Evolutionary conservation across 2,329 filamentous ascomycete species (phyloP), one percentile per base, ranked within the genome.

Genomic region (Fusarium sambucinum): DNA sequence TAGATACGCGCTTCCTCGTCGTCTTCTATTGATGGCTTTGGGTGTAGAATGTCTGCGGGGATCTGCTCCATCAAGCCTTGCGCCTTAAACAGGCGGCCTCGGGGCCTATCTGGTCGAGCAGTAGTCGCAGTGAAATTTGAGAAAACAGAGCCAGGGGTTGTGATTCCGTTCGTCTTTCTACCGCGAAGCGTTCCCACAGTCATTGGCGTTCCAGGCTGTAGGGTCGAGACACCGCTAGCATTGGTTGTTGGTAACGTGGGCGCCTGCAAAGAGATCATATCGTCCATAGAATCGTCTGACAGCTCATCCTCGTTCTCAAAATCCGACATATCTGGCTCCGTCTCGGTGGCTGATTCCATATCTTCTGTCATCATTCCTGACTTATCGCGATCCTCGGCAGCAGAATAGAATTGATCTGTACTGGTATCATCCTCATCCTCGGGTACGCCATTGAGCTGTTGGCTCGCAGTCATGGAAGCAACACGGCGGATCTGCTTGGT

Each of bases 391-490:
- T 97, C 94, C 76, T 97, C 95, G 4, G 93, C 91, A 1, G 95
- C 95, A 8, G 95, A 97, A 78, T 89, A 97, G 81, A 97, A 97
- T 71, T 94, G 90, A 75, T 98, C 95, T 59, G 92, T 97, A 8
- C 92, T 90, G 2, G 92, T 93, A 73, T 97, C 93, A 59, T 96
- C 92, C 30, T 92, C 91, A 48, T 87, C 85, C 48, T 88, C 86
- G 10, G 77, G 73, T 0, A 87, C 84, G 44, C 88, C 89, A 70
- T 90, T 89, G 30, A 90, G 81, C 33, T 72, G 71, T 30, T 74
- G 75, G 29, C 68, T 73, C 13, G 74, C 62, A 9, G 83, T 78
- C 44, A 85, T 85, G 19, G 84, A 83, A 19, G 81, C 80, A 29
- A 80, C 79, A 58, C 81, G 81, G 68, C 83, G 81, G 72, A 75